These are phyloP conservation scores for Dentipellis sp. DNA, from an alignment of 768 basidiomycete genomes.

Conservation along the genomic window DNA sequence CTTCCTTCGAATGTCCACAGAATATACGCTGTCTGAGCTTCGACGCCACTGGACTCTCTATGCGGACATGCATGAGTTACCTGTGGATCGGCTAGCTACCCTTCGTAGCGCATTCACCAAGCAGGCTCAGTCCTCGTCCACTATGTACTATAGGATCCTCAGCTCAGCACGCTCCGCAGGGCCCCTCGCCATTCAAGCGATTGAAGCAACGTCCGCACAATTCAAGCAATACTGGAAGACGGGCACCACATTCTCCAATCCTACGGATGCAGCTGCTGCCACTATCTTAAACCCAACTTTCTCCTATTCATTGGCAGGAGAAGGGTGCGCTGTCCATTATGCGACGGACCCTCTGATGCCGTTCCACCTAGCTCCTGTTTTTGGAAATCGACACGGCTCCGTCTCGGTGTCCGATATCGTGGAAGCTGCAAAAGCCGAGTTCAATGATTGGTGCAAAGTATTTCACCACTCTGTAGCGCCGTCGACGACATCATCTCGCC, in stretches of 20 bases:
- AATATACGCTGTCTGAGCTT: slow-evolving; percentile 29
- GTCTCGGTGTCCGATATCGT: slow-evolving; percentile 17
- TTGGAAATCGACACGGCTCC: slow-evolving; percentile 11
- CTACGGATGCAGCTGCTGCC: slow-evolving; percentile 13
- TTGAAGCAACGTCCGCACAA: slow-evolving; percentile 14
- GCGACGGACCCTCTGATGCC: slow-evolving; percentile 31
- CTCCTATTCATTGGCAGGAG: slow-evolving; percentile 29
- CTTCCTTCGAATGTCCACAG: slow-evolving; percentile 30
- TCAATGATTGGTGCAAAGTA: slow-evolving; percentile 25
- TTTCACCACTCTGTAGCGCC: slow-evolving; percentile 13
- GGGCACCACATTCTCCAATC: slow-evolving; percentile 26
- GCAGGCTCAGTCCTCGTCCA: neutral
- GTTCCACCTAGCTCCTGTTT: slow-evolving; percentile 32
- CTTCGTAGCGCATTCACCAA: neutral
- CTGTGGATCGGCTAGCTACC: neutral
- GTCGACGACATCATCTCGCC: neutral
- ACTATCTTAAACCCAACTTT: slow-evolving; percentile 38
- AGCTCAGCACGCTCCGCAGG: slow-evolving; percentile 28
- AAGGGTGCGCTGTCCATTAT: slow-evolving; percentile 34
- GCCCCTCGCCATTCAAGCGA: slow-evolving; percentile 20
- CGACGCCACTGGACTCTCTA: slow-evolving; percentile 30
- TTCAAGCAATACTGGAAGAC: slow-evolving; percentile 30
- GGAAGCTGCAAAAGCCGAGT: slow-evolving; percentile 24
- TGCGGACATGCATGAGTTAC: neutral
- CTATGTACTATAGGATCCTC: neutral